Conservation (phyloP, 1,139 yeast genomes). For the Scheffersomyces stambukii region DNA sequence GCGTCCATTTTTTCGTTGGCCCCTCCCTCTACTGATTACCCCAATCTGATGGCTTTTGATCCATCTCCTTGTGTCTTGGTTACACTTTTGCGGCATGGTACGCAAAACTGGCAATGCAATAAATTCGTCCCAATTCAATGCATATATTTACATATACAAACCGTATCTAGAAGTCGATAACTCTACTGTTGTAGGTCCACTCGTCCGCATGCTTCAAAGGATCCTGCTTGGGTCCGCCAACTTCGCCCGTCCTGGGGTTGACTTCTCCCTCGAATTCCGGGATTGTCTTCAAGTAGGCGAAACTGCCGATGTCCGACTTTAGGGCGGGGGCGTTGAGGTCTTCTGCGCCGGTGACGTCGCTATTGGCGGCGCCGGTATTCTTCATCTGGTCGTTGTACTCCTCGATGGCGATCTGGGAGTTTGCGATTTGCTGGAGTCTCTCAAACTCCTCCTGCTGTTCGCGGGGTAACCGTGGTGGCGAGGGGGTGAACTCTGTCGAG, state of each 20-base stretch:
- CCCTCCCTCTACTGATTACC: too few species aligned
- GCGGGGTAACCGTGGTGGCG: slow-evolving; percentile 81
- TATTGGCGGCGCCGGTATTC: slow-evolving; percentile 24
- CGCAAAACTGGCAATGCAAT: too few species aligned
- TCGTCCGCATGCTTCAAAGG: slow-evolving; percentile 76
- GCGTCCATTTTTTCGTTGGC: too few species aligned
- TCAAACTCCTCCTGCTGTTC: slow-evolving; percentile 95
- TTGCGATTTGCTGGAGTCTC: slow-evolving; percentile 73
- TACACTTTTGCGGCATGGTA: too few species aligned
- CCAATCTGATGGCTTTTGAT: too few species aligned
- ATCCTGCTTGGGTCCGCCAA: slow-evolving; percentile 98
- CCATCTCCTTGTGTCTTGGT: too few species aligned
- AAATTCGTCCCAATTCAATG: too few species aligned
- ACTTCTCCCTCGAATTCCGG: slow-evolving; percentile 96
- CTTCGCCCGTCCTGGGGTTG: slow-evolving; percentile 91
- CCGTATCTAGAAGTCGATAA: slow-evolving; percentile 72
- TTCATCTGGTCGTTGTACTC: slow-evolving; percentile 56
- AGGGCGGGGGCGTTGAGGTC: too few species aligned
- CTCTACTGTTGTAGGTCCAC: slow-evolving; percentile 93
- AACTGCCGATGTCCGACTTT: slow-evolving; percentile 59
- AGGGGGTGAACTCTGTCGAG: slow-evolving; percentile 41
- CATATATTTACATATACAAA: too few species aligned
- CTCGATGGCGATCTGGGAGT: slow-evolving; percentile 74
- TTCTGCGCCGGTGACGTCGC: too few species aligned
- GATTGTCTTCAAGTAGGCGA: slow-evolving; percentile 67